A percentile compares a stretch with the other conserved stretches of the same genome.
Conservation (phyloP, 345 rosid genomes). For the Aegle marmelos region DNA sequence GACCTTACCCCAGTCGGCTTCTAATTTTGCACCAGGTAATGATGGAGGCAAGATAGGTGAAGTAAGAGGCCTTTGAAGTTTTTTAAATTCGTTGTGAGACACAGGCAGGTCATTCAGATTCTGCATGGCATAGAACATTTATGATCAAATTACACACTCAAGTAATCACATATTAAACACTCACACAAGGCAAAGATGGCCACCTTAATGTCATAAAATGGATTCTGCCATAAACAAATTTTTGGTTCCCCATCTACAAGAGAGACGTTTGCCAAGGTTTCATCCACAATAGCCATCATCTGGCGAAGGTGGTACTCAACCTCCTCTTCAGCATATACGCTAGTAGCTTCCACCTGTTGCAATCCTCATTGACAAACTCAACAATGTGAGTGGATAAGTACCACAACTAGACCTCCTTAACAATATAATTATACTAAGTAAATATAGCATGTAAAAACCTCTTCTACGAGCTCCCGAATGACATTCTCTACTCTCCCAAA, state of each 20-base stretch:
- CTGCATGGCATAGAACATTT: slow-evolving; percentile 28
- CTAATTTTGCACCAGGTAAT: slow-evolving; percentile 32
- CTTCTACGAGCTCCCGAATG: slow-evolving; percentile 49
- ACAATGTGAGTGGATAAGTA: slow-evolving; percentile 6
- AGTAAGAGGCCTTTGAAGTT: slow-evolving; percentile 38
- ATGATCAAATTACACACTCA: slow-evolving; percentile 8
- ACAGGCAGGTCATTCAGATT: slow-evolving; percentile 50
- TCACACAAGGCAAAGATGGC: neutral
- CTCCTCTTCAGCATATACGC: slow-evolving; percentile 69
- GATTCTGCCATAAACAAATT: slow-evolving; percentile 58
- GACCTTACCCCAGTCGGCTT: slow-evolving; percentile 74
- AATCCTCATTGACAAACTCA: slow-evolving; percentile 8
- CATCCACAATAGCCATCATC: slow-evolving; percentile 39
- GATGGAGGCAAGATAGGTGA: slow-evolving; percentile 37
- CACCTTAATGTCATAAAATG: slow-evolving; percentile 71
- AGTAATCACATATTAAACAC: neutral
- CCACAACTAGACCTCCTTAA: slow-evolving; percentile 2
- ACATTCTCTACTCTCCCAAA: slow-evolving; percentile 68
- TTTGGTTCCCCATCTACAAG: slow-evolving; percentile 26
- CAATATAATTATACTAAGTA: neutral
- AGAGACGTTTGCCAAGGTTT: slow-evolving; percentile 25
- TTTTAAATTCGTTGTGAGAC: slow-evolving; percentile 58
- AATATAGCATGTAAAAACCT: slow-evolving; percentile 40
- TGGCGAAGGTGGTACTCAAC: slow-evolving; percentile 57
- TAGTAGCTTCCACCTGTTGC: slow-evolving; percentile 62